Evolutionary conservation across 495 filamentous ascomycete species (phyloP), one percentile per base, ranked within the genome.

Genomic region (Penicillium macrosclerotiorum): DNA sequence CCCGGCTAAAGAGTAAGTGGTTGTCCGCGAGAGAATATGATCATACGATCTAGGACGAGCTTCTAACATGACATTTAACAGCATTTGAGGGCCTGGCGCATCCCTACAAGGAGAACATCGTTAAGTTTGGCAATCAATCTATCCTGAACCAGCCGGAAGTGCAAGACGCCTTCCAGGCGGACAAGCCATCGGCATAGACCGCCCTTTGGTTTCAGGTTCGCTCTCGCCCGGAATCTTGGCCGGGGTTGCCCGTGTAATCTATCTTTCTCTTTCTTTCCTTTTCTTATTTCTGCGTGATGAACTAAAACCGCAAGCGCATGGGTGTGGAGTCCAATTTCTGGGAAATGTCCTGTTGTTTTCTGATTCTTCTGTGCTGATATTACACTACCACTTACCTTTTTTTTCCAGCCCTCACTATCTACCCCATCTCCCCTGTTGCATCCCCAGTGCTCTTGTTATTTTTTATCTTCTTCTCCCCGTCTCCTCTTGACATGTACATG

Each of bases 31-130:
- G n/a, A 14, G 22, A 4, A n/a, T 23, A 22, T n/a, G 12, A 3
- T 5, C 3, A 23, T 6, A 7, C 5, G 33, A 36, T 36, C 11
- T 12, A 4, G 24, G 24, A 14, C 3, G 12, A n/a, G n/a, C n/a
- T n/a, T n/a, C 52, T 59, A 59, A 60, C 22, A 16, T 16, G n/a
- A 26, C 12, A 31, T 41, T 11, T 36, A 52, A 12, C 52, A 87
- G 90, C 86, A 16, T 98, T 96, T 68, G 93, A 97, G 71, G 90
- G 93, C 16, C 75, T 82, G 27, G 78, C 78, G 24, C 93, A 97
- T 73, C 93, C 94, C 24, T 96, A 95, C 65, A 88, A 90, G 78
- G 64, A 81, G 59, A 98, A 98, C 54, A 67, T 97, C 45, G 61
- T 96, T 7, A 84, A 76, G 60, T 84, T 93, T 52, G 77, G 75